Evolutionary conservation across 2,329 filamentous ascomycete species (phyloP), one percentile per base, ranked within the genome.

Genomic region (Sclerotinia subarctica): DNA sequence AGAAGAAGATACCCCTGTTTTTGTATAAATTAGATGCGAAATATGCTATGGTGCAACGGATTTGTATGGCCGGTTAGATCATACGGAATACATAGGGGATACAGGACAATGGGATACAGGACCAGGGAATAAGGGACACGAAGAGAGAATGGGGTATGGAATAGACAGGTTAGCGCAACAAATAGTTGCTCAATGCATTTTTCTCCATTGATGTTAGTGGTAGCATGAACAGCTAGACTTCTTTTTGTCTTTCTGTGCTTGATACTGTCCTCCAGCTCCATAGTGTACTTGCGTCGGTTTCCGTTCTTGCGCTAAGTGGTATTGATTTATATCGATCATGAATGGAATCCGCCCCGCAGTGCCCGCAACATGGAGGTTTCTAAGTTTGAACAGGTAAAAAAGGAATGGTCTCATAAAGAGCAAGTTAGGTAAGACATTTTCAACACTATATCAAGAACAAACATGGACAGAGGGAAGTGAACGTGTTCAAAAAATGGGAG

Each of bases 1-100:
- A n/a, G n/a, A 54, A 44, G 49, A 42, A 52, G 58, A 68, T 68
- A 68, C 66, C 66, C 58, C 15, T 54, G 51, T 54, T 47, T 58
- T 52, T 52, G 56, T 53, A 62, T 62, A 35, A 26, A 44, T 32
- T 53, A 42, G 15, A 17, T 53, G 4, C 21, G 21, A 44, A 15
- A 58, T 26, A 32, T 51, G 52, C 6, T 58, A 53, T 44, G 54
- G 54, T 35, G 38, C 13, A 35, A 51, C n/a, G 32, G 29, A 38
- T 51, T 26, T 29, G 29, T 3, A 21, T 26, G 46, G 32, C 29
- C 17, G 15, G 29, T 47, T n/a, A 35, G 32, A 38, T n/a, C 44
- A 51, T 35, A 49, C 44, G 21, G 58, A 26, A 49, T 49, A 51
- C 44, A 51, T 35, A 49, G 29, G 21, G 58, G 44, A 49, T 49